Base-by-base conservation (phyloP, 352 stramenopile species). In the Globisporangium spinosum region DNA sequence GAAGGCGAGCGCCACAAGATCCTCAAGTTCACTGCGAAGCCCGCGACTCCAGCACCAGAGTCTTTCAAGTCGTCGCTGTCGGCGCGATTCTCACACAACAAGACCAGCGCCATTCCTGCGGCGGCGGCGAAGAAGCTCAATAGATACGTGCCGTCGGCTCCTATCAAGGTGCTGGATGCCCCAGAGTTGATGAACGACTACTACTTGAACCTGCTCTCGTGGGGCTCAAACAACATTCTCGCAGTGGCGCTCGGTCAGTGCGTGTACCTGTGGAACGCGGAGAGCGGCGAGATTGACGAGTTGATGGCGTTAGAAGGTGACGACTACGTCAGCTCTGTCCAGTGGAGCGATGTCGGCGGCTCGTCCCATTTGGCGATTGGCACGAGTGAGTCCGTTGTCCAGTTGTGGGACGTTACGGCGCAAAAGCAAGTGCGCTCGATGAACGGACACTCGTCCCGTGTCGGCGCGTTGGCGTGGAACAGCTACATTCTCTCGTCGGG, bases 111-210 rank as follows among this genome's bases (percentile, higher is more conserved):
- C 2, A 78, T 83, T 58, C 83, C 71, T 22, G 81, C 79, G 51
- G 91, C 82, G 67, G 87, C 75, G 70, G 91, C 77, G 40, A 90
- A 85, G 79, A 96, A 97, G 71, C 72, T 91, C 40, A 98, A 93
- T 56, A 89, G 98, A 29, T 94, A 98, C 59, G 98, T 99, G 64
- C 96, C 98, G 10, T 98, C 96, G 15, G 95, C 97, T 13, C 97
- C 98, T 13, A 94, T 93, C 67, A 96, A 98, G 55, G 66, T 99
- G 58, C 78, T 99, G 47, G 98, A 99, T 79, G 97, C 97, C 32
- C 98, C 98, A 0, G 97, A 99, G 73, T 78, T 99, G 29, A 90
- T 98, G 70, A 98, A 99, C 77, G 97, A 99, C 76, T 99, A 99
- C 85, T 99, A 99, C 76, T 82, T 99, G 27, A 99, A 99, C 74